A percentile compares a stretch with the other conserved stretches of the same genome.
phyloP scores from a whole-genome alignment of 2,329 filamentous ascomycete genomes.

The Talaromyces islandicus region DNA sequence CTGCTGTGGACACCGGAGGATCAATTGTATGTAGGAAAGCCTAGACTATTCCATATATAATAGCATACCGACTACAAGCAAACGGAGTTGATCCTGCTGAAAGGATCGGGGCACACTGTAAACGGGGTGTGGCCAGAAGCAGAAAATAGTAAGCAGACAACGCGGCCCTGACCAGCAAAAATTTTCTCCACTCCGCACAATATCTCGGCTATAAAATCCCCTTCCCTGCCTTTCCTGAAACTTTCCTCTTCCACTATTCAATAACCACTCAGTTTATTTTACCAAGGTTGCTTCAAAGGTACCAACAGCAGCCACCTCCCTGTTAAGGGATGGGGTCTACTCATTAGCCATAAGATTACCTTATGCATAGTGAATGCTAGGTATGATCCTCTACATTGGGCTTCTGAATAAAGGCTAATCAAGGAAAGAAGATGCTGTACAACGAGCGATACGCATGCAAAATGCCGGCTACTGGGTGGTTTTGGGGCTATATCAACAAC shows the following conservation, averaged over 20 bases:
- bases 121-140: no score
- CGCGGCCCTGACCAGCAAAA: background rate
- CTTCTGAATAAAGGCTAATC: background rate
- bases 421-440: background rate
- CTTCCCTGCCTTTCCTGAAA: background rate
- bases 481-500: background rate
- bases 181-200: background rate
- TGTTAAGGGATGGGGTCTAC: background rate
- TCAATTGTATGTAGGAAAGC: background rate
- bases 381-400: no score
- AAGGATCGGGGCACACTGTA: no score
- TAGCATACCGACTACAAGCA: background rate
- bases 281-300: no score
- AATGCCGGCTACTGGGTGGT: no score
- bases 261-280: background rate
- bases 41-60: background rate
- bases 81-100: background rate
- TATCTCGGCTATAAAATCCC: background rate
- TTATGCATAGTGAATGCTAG: no score
- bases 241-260: background rate
- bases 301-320: background rate
- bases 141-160: background rate
- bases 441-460: no score
- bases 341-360: fast-evolving
- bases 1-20: no score